Percentiles rank a stretch among this genome's conserved stretches.
Conservation (phyloP, 2,329 filamentous ascomycete species). For the Rhinocladiella similis region DNA sequence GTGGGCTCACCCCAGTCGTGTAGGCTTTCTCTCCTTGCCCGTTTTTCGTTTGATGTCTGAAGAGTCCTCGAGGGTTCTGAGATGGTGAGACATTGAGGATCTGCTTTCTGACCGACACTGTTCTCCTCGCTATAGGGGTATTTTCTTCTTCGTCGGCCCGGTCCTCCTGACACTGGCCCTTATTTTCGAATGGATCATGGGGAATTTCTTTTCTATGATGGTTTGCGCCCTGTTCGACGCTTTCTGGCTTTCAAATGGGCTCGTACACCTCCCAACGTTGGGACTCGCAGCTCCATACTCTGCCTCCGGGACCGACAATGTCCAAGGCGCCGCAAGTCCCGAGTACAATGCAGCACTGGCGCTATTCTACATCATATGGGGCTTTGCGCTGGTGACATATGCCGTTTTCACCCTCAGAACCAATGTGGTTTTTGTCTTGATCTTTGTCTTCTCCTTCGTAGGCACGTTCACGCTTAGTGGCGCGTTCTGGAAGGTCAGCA, state of each 20-base stretch:
- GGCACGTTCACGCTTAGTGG: slow-evolving; percentile 24
- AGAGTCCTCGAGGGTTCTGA: too few relatives aligned
- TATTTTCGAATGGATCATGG: slow-evolving; percentile 30
- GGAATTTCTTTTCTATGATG: slow-evolving; percentile 30
- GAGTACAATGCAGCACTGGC: slow-evolving; percentile 27
- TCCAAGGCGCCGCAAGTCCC: slow-evolving; percentile 15
- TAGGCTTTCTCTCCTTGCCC: too few relatives aligned
- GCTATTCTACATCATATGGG: slow-evolving; percentile 28
- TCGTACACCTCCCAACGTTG: slow-evolving; percentile 26
- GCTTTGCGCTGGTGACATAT: slow-evolving; percentile 28
- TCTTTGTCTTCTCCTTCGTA: slow-evolving; percentile 26
- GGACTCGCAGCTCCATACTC: slow-evolving; percentile 25
- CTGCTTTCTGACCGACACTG: background rate
- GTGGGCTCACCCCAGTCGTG: slow-evolving; percentile 24
- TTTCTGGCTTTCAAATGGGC: slow-evolving; percentile 28
- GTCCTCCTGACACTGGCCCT: slow-evolving; percentile 23
- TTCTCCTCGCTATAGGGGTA: slow-evolving; percentile 12
- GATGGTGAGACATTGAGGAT: too few relatives aligned
- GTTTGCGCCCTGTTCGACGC: slow-evolving; percentile 26
- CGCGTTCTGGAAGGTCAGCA: slow-evolving; percentile 29
- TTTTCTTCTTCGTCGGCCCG: slow-evolving; percentile 29
- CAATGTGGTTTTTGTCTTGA: slow-evolving; percentile 24
- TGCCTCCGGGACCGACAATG: slow-evolving; percentile 17
- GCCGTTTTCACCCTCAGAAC: slow-evolving; percentile 29
- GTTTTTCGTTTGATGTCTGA: too few relatives aligned